These are phyloP conservation scores for Neostapfia colusana DNA, from an alignment of 176 grass and related monocot genomes.

Conservation along the genomic window DNA sequence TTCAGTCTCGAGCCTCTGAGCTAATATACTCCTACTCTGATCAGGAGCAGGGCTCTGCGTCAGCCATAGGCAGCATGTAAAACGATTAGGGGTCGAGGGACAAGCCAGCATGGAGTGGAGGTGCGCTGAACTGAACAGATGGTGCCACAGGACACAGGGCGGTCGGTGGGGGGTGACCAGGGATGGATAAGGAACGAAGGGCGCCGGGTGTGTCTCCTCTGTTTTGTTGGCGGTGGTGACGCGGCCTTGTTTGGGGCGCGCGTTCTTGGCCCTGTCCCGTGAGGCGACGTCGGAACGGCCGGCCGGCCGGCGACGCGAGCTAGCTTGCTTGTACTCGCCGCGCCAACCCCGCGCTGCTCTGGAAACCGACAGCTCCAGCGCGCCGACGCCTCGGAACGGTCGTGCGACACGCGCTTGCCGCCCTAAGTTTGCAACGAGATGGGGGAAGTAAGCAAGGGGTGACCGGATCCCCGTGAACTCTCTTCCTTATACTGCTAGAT, in stretches of 20 bases:
- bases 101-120: not conserved
- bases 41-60: not conserved
- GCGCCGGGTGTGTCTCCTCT: not conserved
- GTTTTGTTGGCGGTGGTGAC: not conserved
- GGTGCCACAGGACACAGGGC: not conserved
- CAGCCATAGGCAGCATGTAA: not conserved
- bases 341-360: slow-evolving; percentile 6
- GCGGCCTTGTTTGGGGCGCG: not conserved
- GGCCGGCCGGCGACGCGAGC: not conserved
- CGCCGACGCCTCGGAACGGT: not conserved
- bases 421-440: not conserved
- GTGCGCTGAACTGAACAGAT: not conserved
- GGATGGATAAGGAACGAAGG: not conserved
- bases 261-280: not conserved
- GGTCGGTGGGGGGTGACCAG: not conserved
- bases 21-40: not conserved
- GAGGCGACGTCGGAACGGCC: slow-evolving; percentile 51
- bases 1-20: not conserved
- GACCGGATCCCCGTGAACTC: not conserved
- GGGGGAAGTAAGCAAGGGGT: not conserved
- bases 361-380: not conserved
- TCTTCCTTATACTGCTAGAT: not conserved
- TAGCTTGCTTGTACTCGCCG: not conserved
- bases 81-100: not conserved
- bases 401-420: not conserved